Base-by-base conservation (phyloP, 2,329 filamentous ascomycete genomes). In the Ophiocordyceps camponoti-leonardi region DNA sequence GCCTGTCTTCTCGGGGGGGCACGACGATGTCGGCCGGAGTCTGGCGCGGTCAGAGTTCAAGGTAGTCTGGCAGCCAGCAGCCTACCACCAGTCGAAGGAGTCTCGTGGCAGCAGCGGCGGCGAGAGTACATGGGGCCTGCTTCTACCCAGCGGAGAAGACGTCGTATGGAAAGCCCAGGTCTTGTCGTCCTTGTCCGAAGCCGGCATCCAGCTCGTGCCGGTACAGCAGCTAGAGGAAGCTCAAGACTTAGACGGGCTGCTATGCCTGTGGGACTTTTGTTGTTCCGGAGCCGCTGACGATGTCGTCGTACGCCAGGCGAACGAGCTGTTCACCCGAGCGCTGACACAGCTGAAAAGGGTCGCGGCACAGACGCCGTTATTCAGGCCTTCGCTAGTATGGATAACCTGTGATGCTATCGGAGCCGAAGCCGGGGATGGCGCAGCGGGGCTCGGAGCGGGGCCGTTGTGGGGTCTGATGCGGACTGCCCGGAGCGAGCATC, bases 401-500 rank as follows among this genome's bases (percentile, higher is more conserved):
- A 28, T 50, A 12, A 30, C 23, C 49, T 47, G 8, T 23, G 41
- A 28, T 30, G 47, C 46, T 11, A 43, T 49, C 8, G 47, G 49
- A 3, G 44, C 44, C 43, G 49, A 44, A 10, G 35, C 26, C 23
- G 30, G 45, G 3, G 46, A 49, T 37, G 35, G 26, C 31, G 35
- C 12, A 13, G 31, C 19, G 6, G 35, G 41, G 31, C 19, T 50
- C 43, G 48, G 44, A 13, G 46, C 49, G 20, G 44, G 43, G 13
- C 48, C 48, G 42, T 43, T 51, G 19, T 49, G 48, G 51, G 51
- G 51, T 19, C 44, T 52, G 26, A 49, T 51, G 46, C 48, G 51
- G n/a, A 46, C 51, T 7, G 51, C 44, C 37, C 41, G 47, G 31
- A 48, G 30, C n/a, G 51, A 52, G 46, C 47, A 50, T 19, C 48